Evolutionary conservation across 768 basidiomycete species (phyloP).

Genomic region (Erythrobasidium yunnanense): DNA sequence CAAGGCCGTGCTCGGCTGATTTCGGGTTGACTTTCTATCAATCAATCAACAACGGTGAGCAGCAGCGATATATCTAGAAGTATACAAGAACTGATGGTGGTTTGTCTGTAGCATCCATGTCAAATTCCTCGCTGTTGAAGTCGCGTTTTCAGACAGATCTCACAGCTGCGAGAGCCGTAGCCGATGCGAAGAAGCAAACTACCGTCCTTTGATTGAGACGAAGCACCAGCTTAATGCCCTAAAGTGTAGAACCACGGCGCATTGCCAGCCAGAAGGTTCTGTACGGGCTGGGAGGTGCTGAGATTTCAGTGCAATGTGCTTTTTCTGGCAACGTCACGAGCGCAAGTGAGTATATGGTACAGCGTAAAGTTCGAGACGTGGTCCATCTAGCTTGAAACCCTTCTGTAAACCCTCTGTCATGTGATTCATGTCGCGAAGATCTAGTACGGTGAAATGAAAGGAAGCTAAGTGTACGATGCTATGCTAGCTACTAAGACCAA

Average conservation of each 20-base stretch:
- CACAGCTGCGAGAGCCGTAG: slow-evolving; percentile 24
- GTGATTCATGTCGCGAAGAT: background rate
- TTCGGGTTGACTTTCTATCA: too few relatives aligned
- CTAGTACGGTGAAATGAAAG: background rate
- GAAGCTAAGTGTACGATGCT: too few relatives aligned
- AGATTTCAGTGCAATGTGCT: background rate
- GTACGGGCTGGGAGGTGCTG: slow-evolving; percentile 17
- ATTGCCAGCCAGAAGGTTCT: background rate
- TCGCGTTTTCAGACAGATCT: background rate
- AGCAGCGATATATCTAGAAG: background rate
- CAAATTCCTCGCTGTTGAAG: slow-evolving; percentile 19
- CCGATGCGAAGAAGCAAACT: background rate
- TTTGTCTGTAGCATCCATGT: slow-evolving; percentile 20
- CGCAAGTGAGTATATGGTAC: too few relatives aligned
- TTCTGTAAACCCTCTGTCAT: too few relatives aligned
- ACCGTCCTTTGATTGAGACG: background rate
- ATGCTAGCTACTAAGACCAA: too few relatives aligned
- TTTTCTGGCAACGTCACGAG: too few relatives aligned
- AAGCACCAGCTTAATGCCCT: slow-evolving; percentile 25
- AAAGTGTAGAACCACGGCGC: background rate
- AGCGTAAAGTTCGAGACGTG: too few relatives aligned
- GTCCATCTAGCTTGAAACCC: too few relatives aligned
- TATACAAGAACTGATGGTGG: background rate
- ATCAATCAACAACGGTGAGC: background rate
- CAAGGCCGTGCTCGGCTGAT: background rate